These are phyloP conservation scores for Lactarius evosmus DNA, from an alignment of 768 basidiomycete genomes.

Conservation along the genomic window DNA sequence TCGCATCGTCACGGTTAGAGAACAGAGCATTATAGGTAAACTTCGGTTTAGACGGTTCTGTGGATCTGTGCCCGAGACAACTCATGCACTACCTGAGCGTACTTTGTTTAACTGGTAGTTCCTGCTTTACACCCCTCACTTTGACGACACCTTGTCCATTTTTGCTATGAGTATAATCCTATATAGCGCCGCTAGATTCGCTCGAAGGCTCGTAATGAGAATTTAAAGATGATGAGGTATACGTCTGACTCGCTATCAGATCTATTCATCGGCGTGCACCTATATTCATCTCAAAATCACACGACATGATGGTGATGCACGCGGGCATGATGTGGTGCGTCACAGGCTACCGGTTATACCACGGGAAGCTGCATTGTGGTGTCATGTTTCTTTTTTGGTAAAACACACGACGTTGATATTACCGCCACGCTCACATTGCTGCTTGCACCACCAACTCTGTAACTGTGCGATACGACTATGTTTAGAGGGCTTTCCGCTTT, in stretches of 20 bases:
- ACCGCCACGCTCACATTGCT: too few species aligned
- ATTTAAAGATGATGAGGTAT: conserved; percentile 42
- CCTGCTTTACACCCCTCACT: conserved; percentile 3
- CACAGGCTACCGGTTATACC: too few species aligned
- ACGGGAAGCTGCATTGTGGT: too few species aligned
- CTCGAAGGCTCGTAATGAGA: conserved; percentile 2
- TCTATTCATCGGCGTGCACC: conserved; percentile 58
- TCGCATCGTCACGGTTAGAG: conserved; percentile 45
- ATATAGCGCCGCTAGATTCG: not conserved
- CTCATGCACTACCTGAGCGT: conserved; percentile 6
- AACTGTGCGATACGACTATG: too few species aligned
- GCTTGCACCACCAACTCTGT: too few species aligned
- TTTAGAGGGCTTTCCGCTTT: too few species aligned
- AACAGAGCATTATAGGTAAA: conserved; percentile 29
- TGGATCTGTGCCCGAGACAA: conserved; percentile 6
- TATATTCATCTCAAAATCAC: too few species aligned
- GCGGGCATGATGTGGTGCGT: too few species aligned
- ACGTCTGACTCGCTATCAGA: conserved; percentile 74
- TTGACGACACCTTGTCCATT: conserved; percentile 5
- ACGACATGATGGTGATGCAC: conserved; percentile 33
- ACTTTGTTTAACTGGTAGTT: conserved; percentile 16
- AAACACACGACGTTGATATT: too few species aligned
- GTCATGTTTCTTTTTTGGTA: too few species aligned
- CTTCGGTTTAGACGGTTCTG: conserved; percentile 8
- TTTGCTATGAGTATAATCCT: not conserved